phyloP scores from a whole-genome alignment of 805 yeast species.

The Yarrowia sp. region DNA sequence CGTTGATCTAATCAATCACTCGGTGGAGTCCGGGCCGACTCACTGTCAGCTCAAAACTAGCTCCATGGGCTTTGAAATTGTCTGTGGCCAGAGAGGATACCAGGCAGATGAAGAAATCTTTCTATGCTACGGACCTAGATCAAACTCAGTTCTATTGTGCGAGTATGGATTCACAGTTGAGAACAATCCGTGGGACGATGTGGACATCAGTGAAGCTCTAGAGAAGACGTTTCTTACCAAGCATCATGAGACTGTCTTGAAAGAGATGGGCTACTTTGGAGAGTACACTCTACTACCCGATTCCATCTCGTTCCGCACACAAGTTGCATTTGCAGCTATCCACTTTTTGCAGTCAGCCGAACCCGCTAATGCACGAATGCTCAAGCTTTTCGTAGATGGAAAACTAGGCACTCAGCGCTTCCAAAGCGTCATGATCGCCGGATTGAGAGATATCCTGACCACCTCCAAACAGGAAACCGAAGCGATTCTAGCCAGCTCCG shows the following conservation, averaged over 20 bases:
- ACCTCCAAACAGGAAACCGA: neutral
- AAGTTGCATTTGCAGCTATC: slow-evolving; percentile 62
- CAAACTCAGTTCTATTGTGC: slow-evolving; percentile 73
- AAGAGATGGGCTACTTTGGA: slow-evolving; percentile 58
- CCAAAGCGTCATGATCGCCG: slow-evolving; percentile 12
- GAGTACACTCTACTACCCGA: slow-evolving; percentile 63
- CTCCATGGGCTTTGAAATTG: slow-evolving; percentile 53
- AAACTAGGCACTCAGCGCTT: slow-evolving; percentile 16
- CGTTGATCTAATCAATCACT: slow-evolving; percentile 84
- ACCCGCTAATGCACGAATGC: slow-evolving; percentile 4
- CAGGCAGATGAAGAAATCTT: slow-evolving; percentile 55
- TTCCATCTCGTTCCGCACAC: slow-evolving; percentile 67
- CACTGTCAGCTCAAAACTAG: slow-evolving; percentile 42
- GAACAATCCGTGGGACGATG: slow-evolving; percentile 62
- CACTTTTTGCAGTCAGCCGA: slow-evolving; percentile 11
- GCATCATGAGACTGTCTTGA: slow-evolving; percentile 48
- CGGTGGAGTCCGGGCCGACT: slow-evolving; percentile 37
- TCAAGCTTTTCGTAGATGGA: slow-evolving; percentile 15
- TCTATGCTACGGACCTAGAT: slow-evolving; percentile 84
- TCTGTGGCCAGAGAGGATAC: slow-evolving; percentile 40
- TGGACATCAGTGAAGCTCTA: slow-evolving; percentile 58
- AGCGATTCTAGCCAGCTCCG: neutral
- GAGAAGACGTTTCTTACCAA: slow-evolving; percentile 40
- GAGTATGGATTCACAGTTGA: slow-evolving; percentile 80
- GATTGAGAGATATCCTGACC: slow-evolving; percentile 13